Conservation (phyloP, 371 early-diverging fungal species). For the Syncephalastrum racemosum region DNA sequence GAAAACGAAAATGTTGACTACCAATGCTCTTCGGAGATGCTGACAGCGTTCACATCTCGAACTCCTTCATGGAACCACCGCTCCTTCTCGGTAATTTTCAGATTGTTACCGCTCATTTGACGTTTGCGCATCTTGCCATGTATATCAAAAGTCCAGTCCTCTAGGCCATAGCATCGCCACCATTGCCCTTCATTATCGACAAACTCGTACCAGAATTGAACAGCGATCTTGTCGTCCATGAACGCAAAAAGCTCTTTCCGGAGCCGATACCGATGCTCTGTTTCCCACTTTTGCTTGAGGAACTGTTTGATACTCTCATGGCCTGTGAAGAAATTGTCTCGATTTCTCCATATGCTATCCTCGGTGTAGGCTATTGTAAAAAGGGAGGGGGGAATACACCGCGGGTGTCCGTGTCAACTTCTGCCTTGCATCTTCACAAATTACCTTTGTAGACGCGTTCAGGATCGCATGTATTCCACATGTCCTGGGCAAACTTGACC, state of each 20-base stretch:
- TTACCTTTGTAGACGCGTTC: slow-evolving; percentile 21
- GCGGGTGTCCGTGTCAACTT: no score
- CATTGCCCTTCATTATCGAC: slow-evolving; percentile 27
- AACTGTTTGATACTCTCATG: slow-evolving; percentile 27
- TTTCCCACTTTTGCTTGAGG: slow-evolving; percentile 33
- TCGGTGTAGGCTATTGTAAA: slow-evolving; percentile 29
- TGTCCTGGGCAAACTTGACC: slow-evolving; percentile 35
- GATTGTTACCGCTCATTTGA: slow-evolving; percentile 35
- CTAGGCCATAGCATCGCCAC: slow-evolving; percentile 32
- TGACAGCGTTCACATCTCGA: slow-evolving; percentile 11
- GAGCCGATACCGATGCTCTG: slow-evolving; percentile 34
- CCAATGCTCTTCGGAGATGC: slow-evolving; percentile 18
- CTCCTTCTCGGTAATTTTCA: slow-evolving; percentile 27
- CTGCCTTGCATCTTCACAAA: background rate
- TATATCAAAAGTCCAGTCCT: slow-evolving; percentile 43
- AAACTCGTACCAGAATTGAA: slow-evolving; percentile 46
- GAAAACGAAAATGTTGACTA: background rate
- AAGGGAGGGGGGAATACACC: no score
- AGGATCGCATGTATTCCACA: slow-evolving; percentile 38
- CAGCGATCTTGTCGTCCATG: slow-evolving; percentile 41
- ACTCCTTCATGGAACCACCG: slow-evolving; percentile 29
- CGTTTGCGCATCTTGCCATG: slow-evolving; percentile 38
- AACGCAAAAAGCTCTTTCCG: slow-evolving; percentile 43
- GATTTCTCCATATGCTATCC: slow-evolving; percentile 43
- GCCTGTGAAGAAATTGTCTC: slow-evolving; percentile 32